phyloP scores from a whole-genome alignment of 345 rosid genomes.

The Kandelia obovata region DNA sequence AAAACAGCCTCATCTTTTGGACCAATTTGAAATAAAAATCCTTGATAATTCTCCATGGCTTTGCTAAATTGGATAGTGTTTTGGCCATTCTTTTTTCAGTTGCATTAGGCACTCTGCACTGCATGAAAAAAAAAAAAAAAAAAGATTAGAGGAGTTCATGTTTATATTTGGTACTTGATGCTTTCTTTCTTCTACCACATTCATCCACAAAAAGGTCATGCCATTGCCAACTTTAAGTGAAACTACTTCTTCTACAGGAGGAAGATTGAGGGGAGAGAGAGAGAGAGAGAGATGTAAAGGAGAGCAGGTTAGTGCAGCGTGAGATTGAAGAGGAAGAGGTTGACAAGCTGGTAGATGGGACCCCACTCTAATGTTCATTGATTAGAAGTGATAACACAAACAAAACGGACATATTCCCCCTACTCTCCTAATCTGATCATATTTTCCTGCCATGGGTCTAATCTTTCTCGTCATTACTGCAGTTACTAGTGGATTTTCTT shows the following conservation, averaged over 20 bases:
- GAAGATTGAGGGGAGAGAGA: constrained; percentile 18
- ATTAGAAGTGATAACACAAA: not conserved
- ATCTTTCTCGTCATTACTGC: not conserved
- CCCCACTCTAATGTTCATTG: constrained; percentile 10
- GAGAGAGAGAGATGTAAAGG: constrained; percentile 7
- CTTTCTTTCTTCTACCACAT: not conserved
- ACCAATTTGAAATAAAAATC: no score
- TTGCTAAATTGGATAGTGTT: no score
- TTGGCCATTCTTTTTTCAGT: no score
- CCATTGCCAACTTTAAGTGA: constrained; percentile 1
- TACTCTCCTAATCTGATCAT: constrained; percentile 10
- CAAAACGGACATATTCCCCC: constrained; percentile 9
- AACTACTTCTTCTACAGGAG: constrained; percentile 4
- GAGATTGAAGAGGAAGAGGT: not conserved
- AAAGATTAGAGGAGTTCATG: no score
- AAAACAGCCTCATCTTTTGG: no score
- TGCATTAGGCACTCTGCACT: not conserved
- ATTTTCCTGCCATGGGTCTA: constrained; percentile 3
- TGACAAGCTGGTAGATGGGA: constrained; percentile 14
- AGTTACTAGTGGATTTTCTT: constrained; percentile 5
- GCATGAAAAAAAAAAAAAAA: not conserved
- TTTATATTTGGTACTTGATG: constrained; percentile 1
- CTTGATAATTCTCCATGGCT: no score
- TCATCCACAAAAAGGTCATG: not conserved
- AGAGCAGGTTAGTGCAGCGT: not conserved